Evolutionary conservation across 208 protist genomes (phyloP).

Genomic region (Spongospora subterranea): DNA sequence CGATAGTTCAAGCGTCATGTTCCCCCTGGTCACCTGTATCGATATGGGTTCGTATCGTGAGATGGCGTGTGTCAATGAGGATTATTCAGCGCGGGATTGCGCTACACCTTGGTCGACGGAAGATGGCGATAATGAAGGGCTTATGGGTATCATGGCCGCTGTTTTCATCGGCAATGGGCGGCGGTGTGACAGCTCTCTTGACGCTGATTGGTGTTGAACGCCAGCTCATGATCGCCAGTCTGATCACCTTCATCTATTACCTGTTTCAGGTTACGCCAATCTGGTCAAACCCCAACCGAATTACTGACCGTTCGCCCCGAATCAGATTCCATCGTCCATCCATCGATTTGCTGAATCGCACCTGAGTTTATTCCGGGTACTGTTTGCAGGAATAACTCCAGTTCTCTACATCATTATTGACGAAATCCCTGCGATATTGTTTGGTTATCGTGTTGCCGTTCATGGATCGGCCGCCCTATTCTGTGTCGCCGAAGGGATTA

Average conservation of each 20-base stretch:
- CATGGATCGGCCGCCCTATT: background rate
- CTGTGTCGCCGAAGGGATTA: background rate
- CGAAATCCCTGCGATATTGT: background rate
- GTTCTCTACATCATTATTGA: background rate
- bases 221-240: background rate
- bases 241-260: conserved; percentile 4
- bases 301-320: background rate
- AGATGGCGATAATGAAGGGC: too few relatives aligned
- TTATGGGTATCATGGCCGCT: background rate
- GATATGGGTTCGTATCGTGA: too few relatives aligned
- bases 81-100: too few relatives aligned
- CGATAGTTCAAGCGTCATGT: too few relatives aligned
- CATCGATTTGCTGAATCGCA: background rate
- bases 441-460: background rate
- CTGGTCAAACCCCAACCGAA: background rate
- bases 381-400: background rate
- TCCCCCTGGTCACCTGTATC: too few relatives aligned
- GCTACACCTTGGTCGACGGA: too few relatives aligned
- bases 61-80: too few relatives aligned
- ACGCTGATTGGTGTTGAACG: background rate
- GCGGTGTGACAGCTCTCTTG: background rate
- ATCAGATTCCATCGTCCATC: background rate
- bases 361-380: background rate
- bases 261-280: background rate
- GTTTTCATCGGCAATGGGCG: background rate